A percentile compares a stretch with the other conserved stretches of the same genome.
Evolutionary conservation across 1,139 yeast genomes (phyloP).

Genomic region (Nadsonia commutata): DNA sequence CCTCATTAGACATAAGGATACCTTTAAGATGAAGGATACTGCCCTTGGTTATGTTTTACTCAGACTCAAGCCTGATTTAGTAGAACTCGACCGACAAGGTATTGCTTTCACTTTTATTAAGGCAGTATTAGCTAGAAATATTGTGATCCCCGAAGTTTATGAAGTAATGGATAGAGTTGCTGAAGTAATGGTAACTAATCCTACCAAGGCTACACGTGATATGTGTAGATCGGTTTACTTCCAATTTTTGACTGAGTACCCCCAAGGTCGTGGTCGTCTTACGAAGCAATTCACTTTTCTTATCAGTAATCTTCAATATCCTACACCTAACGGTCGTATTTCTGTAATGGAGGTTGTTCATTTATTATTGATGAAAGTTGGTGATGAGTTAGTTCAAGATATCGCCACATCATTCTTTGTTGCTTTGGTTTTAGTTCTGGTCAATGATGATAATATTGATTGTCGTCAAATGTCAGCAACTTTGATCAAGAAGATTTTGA

Average conservation of each 20-base stretch:
- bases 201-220: constrained; percentile 68
- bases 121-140: constrained; percentile 56
- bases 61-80: constrained; percentile 75
- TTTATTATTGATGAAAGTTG: constrained; percentile 52
- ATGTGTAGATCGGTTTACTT: constrained; percentile 73
- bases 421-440: constrained; percentile 61
- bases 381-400: constrained; percentile 40
- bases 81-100: constrained; percentile 82
- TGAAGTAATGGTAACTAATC: constrained; percentile 81
- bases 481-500: constrained; percentile 42
- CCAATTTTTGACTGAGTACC: constrained; percentile 85
- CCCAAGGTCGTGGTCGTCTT: constrained; percentile 77
- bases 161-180: constrained; percentile 77
- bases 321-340: constrained; percentile 75
- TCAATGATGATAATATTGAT: constrained; percentile 63
- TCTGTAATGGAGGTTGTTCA: constrained; percentile 83
- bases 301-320: constrained; percentile 73
- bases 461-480: constrained; percentile 78
- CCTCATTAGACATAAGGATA: constrained; percentile 53
- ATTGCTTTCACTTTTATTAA: constrained; percentile 73
- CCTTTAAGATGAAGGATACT: constrained; percentile 49
- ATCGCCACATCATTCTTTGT: constrained; percentile 70
- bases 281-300: constrained; percentile 73
- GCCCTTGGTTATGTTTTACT: constrained; percentile 64
- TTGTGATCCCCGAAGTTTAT: constrained; percentile 76